These are phyloP conservation scores for Globisporangium lucens DNA, from an alignment of 352 stramenopile genomes.

Conservation along the genomic window DNA sequence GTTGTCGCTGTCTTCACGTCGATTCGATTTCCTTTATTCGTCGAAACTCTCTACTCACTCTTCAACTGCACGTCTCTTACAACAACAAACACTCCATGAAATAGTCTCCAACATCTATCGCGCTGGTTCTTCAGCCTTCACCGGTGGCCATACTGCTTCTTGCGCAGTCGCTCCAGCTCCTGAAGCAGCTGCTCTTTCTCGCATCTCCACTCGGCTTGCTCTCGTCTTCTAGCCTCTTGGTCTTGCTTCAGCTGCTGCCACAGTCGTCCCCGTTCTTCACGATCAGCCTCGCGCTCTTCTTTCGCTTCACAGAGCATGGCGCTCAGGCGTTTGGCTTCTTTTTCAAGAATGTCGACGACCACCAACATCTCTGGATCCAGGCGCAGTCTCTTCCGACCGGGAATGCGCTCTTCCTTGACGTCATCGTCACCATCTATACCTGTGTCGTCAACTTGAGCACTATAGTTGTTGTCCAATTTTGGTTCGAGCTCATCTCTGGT, in stretches of 20 bases:
- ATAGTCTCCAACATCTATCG: no score
- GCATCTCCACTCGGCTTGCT: background rate
- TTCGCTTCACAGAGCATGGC: background rate
- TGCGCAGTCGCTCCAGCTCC: background rate
- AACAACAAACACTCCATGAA: no score
- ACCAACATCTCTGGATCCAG: background rate
- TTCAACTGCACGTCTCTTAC: no score
- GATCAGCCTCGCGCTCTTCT: conserved; percentile 1
- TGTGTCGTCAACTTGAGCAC: background rate
- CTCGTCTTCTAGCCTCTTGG: conserved; percentile 1
- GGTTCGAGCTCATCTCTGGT: background rate
- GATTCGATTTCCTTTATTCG: no score
- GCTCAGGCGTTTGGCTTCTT: background rate
- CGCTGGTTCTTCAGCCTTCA: background rate
- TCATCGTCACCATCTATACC: background rate
- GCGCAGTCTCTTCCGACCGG: background rate
- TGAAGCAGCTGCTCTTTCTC: conserved; percentile 5
- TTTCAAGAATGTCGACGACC: background rate
- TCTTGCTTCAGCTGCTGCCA: conserved; percentile 5
- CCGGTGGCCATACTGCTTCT: background rate
- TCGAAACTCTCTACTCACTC: no score
- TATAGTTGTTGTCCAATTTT: background rate
- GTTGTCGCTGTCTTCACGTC: no score
- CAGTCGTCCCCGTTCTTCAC: background rate
- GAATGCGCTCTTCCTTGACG: background rate